phyloP scores from a whole-genome alignment of 2,329 filamentous ascomycete genomes.

The Aspergillus uvarum region DNA sequence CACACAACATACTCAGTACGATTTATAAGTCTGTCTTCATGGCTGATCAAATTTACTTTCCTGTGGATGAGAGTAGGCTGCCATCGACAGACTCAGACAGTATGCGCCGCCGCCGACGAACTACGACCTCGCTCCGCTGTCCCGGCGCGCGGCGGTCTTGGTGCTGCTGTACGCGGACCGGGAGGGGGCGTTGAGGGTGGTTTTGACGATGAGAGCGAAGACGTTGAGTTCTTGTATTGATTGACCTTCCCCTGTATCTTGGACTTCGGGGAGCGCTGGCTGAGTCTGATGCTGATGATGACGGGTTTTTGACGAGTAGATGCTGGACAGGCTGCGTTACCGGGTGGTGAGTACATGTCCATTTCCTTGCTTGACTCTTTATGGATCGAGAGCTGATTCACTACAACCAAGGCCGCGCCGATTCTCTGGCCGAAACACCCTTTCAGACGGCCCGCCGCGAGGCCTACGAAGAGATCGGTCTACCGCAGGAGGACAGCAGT shows the following conservation, averaged over 20 bases:
- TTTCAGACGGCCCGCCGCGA: slow-evolving; percentile 86
- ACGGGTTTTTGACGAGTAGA: slow-evolving; percentile 29
- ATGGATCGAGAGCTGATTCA: neutral
- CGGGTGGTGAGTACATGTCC: slow-evolving; percentile 64
- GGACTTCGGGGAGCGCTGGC: neutral
- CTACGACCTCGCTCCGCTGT: slow-evolving; percentile 57
- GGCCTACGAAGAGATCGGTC: slow-evolving; percentile 88
- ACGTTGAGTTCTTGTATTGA: slow-evolving; percentile 58
- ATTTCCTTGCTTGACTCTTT: too few species aligned
- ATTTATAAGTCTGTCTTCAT: too few species aligned
- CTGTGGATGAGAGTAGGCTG: slow-evolving; percentile 38
- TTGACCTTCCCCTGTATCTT: neutral
- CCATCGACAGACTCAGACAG: slow-evolving; percentile 56
- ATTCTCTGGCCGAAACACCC: slow-evolving; percentile 54
- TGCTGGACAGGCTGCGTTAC: slow-evolving; percentile 85
- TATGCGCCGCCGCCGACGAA: slow-evolving; percentile 59
- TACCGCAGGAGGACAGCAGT: slow-evolving; percentile 68
- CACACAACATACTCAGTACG: too few species aligned
- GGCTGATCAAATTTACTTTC: too few species aligned
- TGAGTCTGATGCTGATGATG: neutral
- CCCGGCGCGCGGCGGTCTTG: slow-evolving; percentile 78
- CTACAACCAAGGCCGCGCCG: slow-evolving; percentile 47
- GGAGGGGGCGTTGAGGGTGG: slow-evolving; percentile 70
- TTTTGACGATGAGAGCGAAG: slow-evolving; percentile 62
- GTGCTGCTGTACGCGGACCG: slow-evolving; percentile 84